phyloP scores from a whole-genome alignment of 164 flowering plant genomes.

The Akebia trifoliata region DNA sequence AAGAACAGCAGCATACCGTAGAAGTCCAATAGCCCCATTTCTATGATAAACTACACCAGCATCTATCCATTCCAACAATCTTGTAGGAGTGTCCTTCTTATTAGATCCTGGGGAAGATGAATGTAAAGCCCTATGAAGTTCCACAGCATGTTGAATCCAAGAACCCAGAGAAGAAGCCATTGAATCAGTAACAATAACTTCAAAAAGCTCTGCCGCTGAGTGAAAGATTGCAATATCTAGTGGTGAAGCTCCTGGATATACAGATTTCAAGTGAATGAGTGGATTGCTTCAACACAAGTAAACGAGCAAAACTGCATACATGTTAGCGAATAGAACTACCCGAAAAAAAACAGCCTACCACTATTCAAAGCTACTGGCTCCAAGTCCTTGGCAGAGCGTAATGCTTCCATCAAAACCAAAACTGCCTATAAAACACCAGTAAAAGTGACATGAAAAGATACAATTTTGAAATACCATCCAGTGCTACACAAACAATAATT shows the following conservation, averaged over 20 bases:
- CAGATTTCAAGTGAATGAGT: slow-evolving; percentile 14
- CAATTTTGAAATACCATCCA: background rate
- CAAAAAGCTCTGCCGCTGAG: slow-evolving; percentile 91
- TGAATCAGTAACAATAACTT: slow-evolving; percentile 82
- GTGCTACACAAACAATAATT: background rate
- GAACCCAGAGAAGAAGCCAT: slow-evolving; percentile 69
- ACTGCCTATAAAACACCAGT: slow-evolving; percentile 40
- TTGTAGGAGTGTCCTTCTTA: slow-evolving; percentile 89
- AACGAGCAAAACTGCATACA: slow-evolving; percentile 6
- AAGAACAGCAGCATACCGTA: slow-evolving; percentile 86
- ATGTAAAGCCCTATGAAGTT: slow-evolving; percentile 76
- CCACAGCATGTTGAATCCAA: slow-evolving; percentile 89
- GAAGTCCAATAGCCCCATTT: slow-evolving; percentile 83
- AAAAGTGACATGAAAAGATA: background rate
- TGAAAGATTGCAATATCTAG: slow-evolving; percentile 82
- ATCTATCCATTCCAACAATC: slow-evolving; percentile 96
- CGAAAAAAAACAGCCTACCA: slow-evolving; percentile 31
- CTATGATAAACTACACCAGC: slow-evolving; percentile 90
- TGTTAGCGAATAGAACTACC: slow-evolving; percentile 1
- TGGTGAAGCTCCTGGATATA: slow-evolving; percentile 62
- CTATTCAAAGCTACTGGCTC: slow-evolving; percentile 40
- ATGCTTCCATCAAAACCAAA: slow-evolving; percentile 60
- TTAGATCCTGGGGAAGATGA: slow-evolving; percentile 93
- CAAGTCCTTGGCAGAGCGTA: slow-evolving; percentile 65
- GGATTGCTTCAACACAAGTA: background rate